A percentile compares a stretch with the other conserved stretches of the same genome.
Conservation (phyloP, 2,329 filamentous ascomycete species). For the Podosphaera xanthii region DNA sequence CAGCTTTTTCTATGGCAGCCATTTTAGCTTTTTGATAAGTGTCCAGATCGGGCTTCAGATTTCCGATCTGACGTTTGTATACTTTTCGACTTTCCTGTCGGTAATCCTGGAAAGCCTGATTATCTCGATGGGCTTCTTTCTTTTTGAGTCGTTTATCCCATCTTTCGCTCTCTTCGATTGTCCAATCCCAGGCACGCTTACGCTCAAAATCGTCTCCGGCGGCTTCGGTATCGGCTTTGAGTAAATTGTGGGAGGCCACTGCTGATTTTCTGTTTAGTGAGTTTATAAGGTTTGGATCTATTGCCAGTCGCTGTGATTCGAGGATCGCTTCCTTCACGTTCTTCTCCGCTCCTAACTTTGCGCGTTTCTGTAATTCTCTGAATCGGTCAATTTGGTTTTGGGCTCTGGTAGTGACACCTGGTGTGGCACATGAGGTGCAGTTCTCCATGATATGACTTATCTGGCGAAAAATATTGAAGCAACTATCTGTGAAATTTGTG, state of each 20-base stretch:
- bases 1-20: constrained; percentile 63
- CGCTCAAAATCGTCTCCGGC: constrained; percentile 84
- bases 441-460: background rate
- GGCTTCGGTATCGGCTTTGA: constrained; percentile 77
- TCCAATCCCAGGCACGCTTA: constrained; percentile 98
- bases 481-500: too few species aligned
- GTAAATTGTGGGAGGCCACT: constrained; percentile 72
- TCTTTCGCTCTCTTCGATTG: constrained; percentile 72
- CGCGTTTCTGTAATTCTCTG: constrained; percentile 65
- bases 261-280: constrained; percentile 69
- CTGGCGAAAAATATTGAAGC: too few species aligned
- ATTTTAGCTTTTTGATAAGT: constrained; percentile 75
- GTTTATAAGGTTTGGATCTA: constrained; percentile 54
- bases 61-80: constrained; percentile 74
- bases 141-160: constrained; percentile 87
- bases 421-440: constrained; percentile 1
- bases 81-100: constrained; percentile 70
- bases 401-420: constrained; percentile 22
- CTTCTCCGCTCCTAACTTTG: constrained; percentile 44
- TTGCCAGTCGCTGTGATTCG: constrained; percentile 57
- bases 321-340: constrained; percentile 70
- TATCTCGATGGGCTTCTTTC: constrained; percentile 58
- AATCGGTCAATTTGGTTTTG: constrained; percentile 59
- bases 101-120: constrained; percentile 81
- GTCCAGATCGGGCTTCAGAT: constrained; percentile 55